phyloP scores from a whole-genome alignment of 2,329 filamentous ascomycete species.

The Cryphonectria radicalis region DNA sequence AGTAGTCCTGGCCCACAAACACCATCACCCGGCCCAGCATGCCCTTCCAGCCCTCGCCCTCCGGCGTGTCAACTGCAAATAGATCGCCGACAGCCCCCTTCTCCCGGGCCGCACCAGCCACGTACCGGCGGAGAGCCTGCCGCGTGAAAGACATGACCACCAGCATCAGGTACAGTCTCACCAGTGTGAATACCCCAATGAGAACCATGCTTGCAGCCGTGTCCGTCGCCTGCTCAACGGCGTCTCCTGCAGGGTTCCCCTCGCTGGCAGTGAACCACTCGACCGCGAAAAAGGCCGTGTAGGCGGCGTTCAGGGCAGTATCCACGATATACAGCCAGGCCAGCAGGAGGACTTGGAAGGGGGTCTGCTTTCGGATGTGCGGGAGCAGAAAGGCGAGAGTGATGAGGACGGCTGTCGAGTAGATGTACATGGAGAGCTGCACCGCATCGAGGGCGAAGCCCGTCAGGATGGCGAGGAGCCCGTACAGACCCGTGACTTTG shows the following conservation, averaged over 20 bases:
- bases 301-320: constrained; percentile 78
- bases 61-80: constrained; percentile 71
- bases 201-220: constrained; percentile 77
- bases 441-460: constrained; percentile 81
- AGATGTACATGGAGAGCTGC: constrained; percentile 90
- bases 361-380: constrained; percentile 77
- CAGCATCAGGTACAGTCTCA: constrained; percentile 82
- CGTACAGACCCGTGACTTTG: constrained; percentile 89
- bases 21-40: constrained; percentile 81
- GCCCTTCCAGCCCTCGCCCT: constrained; percentile 79
- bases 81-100: constrained; percentile 45
- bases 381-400: constrained; percentile 73
- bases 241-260: constrained; percentile 31
- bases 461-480: constrained; percentile 84
- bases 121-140: constrained; percentile 72
- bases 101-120: constrained; percentile 46
- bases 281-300: constrained; percentile 80
- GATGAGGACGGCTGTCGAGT: constrained; percentile 74
- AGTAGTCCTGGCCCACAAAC: constrained; percentile 74
- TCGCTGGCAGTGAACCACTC: constrained; percentile 78
- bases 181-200: constrained; percentile 72
- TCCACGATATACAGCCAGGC: constrained; percentile 87
- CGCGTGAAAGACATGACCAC: constrained; percentile 84
- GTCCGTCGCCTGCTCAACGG: constrained; percentile 51
- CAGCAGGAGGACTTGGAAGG: constrained; percentile 78